A percentile compares a stretch with the other conserved stretches of the same genome.
Evolutionary conservation across 495 filamentous ascomycete genomes (phyloP).

Genomic region (Entonaema liquescens): DNA sequence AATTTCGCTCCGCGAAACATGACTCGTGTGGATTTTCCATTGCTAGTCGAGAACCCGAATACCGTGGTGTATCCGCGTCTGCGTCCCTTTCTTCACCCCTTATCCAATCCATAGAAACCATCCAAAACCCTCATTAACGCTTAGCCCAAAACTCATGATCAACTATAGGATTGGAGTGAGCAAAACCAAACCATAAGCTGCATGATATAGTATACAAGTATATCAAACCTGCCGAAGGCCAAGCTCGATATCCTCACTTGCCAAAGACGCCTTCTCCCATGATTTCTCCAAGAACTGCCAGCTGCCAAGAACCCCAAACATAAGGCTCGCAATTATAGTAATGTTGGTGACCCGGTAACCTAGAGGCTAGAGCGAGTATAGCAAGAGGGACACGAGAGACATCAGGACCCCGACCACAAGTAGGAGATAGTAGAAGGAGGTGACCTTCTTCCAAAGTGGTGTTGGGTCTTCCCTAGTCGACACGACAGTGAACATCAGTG

Average conservation of each 20-base stretch:
- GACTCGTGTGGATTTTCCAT: neutral
- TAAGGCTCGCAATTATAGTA: slow-evolving; percentile 14
- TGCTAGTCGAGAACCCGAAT: no score
- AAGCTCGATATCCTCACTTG: slow-evolving; percentile 5
- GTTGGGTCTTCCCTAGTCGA: slow-evolving; percentile 7
- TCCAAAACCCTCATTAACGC: neutral
- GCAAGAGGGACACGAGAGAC: slow-evolving; percentile 24
- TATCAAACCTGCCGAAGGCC: neutral
- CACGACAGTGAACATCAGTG: slow-evolving; percentile 15
- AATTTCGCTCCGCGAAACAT: neutral
- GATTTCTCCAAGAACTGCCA: slow-evolving; percentile 34
- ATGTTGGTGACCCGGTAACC: slow-evolving; percentile 23
- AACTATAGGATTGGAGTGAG: neutral
- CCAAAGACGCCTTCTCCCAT: slow-evolving; percentile 9
- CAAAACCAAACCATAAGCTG: neutral
- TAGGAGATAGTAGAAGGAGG: slow-evolving; percentile 18
- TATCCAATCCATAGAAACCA: neutral
- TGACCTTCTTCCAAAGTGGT: slow-evolving; percentile 15
- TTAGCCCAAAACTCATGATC: neutral
- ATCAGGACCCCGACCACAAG: slow-evolving; percentile 19
- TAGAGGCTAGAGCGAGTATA: slow-evolving; percentile 25
- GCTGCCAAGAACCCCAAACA: slow-evolving; percentile 25
- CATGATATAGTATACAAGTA: neutral
- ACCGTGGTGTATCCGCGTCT: no score
- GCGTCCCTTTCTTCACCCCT: neutral